Percentiles rank a stretch among this genome's conserved stretches.
These are phyloP conservation scores for Arctostaphylos glauca DNA, from an alignment of 148 eudicot genomes.

Conservation along the genomic window DNA sequence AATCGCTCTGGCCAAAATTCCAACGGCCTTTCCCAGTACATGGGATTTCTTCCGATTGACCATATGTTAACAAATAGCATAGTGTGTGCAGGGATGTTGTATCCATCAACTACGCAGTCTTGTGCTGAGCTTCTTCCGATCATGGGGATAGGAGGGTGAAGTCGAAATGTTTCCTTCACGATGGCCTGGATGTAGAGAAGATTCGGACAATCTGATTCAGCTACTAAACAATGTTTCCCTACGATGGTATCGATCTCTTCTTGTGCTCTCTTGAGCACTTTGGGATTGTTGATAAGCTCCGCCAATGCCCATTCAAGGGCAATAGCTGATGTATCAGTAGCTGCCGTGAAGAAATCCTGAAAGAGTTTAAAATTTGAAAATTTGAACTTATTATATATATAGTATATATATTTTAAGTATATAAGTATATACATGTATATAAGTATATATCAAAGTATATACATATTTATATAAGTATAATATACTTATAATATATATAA, in stretches of 20 bases:
- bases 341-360: constrained; percentile 26
- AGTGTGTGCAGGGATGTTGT: constrained; percentile 24
- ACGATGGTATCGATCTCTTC: constrained; percentile 20
- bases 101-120: constrained; percentile 24
- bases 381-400: too few species aligned
- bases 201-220: constrained; percentile 10
- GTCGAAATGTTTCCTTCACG: constrained; percentile 24
- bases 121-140: constrained; percentile 20
- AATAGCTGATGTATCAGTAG: constrained; percentile 20
- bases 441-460: too few species aligned
- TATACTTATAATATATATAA: too few species aligned
- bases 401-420: too few species aligned
- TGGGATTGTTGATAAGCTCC: constrained; percentile 25
- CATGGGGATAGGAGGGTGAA: constrained; percentile 29
- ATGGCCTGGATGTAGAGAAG: constrained; percentile 21
- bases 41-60: constrained; percentile 25
- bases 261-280: constrained; percentile 17
- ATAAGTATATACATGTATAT: too few species aligned
- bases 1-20: constrained; percentile 33
- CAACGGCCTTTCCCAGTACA: constrained; percentile 28
- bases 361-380: neutral
- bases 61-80: constrained; percentile 28
- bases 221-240: constrained; percentile 17
- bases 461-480: too few species aligned
- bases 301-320: constrained; percentile 21